Evolutionary conservation across 139 green algal genomes (phyloP).

Genomic region (Eudorina sp.): DNA sequence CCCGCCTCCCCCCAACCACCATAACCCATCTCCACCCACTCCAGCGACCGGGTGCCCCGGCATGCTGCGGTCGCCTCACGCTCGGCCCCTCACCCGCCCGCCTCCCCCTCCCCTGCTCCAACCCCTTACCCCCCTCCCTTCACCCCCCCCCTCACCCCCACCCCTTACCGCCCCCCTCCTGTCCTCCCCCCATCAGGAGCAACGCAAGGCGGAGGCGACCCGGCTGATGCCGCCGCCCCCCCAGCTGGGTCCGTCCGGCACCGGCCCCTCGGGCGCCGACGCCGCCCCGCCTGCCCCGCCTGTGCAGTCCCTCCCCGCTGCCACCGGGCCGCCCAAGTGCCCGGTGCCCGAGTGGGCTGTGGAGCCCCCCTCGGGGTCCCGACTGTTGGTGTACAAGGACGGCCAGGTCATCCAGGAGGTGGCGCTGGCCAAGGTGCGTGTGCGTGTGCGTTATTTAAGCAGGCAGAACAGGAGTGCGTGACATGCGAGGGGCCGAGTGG

Average conservation of each 20-base stretch:
- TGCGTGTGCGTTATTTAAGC: too few relatives aligned
- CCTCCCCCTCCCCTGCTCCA: background rate
- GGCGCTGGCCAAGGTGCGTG: slow-evolving; percentile 20
- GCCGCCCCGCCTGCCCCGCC: background rate
- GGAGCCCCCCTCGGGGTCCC: background rate
- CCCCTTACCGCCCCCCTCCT: background rate
- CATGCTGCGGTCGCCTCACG: background rate
- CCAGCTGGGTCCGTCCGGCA: background rate
- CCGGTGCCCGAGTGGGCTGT: slow-evolving; percentile 15
- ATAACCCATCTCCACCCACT: background rate
- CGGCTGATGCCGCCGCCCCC: slow-evolving; percentile 36
- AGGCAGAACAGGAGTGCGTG: too few relatives aligned
- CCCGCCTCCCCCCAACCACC: background rate
- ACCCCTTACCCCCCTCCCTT: background rate
- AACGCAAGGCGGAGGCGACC: slow-evolving; percentile 7
- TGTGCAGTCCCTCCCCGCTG: background rate
- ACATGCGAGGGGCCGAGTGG: too few relatives aligned
- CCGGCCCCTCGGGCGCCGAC: background rate
- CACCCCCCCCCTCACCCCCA: background rate
- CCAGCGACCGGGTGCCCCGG: background rate
- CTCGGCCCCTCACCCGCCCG: background rate
- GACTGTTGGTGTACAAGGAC: slow-evolving; percentile 45
- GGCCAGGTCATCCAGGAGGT: slow-evolving; percentile 38
- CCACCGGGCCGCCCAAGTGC: slow-evolving; percentile 18
- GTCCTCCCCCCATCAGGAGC: background rate